phyloP scores from a whole-genome alignment of 164 flowering plant species.

The Echeveria elegans region DNA sequence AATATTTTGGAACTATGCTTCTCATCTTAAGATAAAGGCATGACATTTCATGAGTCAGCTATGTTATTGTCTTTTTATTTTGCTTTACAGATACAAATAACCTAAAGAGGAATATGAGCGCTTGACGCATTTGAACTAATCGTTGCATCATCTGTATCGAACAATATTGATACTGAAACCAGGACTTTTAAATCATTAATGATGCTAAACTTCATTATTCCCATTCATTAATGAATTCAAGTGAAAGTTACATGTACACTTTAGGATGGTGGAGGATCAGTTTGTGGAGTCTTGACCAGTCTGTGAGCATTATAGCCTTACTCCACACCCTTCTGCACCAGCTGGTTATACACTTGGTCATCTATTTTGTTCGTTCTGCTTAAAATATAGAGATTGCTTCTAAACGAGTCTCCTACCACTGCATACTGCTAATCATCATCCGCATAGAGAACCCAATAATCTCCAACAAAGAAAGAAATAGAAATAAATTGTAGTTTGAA shows the following conservation, averaged over 20 bases:
- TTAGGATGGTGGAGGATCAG: not conserved
- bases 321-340: not conserved
- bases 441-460: slow-evolving; percentile 59
- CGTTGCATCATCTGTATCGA: no score
- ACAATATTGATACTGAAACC: slow-evolving; percentile 4
- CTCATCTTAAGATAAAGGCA: no score
- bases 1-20: not conserved
- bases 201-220: not conserved
- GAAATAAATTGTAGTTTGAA: no score
- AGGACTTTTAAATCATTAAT: not conserved
- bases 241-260: not conserved
- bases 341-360: not conserved
- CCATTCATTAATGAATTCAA: not conserved
- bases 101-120: no score
- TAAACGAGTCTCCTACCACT: no score
- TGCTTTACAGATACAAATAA: no score
- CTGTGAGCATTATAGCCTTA: not conserved
- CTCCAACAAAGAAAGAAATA: not conserved
- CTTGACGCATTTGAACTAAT: no score
- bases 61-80: no score
- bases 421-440: slow-evolving; percentile 73
- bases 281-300: not conserved
- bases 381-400: no score
- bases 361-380: not conserved
- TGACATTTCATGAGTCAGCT: no score